Evolutionary conservation across 805 yeast genomes (phyloP).

Genomic region (Saturnispora sanitii): DNA sequence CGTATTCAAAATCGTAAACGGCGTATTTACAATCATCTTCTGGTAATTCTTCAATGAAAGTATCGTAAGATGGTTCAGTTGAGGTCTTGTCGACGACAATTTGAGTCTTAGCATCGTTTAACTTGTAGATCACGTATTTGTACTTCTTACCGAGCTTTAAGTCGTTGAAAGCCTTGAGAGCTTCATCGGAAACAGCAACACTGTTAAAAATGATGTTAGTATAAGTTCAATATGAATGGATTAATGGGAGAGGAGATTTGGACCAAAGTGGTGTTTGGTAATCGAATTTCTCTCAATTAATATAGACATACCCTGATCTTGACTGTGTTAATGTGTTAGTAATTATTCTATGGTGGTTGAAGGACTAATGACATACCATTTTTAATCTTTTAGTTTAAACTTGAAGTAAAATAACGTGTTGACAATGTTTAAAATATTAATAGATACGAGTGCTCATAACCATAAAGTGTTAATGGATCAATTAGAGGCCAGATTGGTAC

Average conservation of each 20-base stretch:
- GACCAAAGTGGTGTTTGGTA: too few species aligned
- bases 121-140: constrained; percentile 72
- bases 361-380: background rate
- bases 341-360: background rate
- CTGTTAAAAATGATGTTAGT: constrained; percentile 27
- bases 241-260: too few species aligned
- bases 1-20: constrained; percentile 93
- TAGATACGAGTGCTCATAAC: constrained; percentile 7
- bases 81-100: constrained; percentile 84
- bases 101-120: constrained; percentile 81
- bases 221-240: too few species aligned
- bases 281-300: too few species aligned
- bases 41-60: constrained; percentile 79
- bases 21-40: constrained; percentile 97
- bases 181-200: constrained; percentile 78
- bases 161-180: constrained; percentile 89
- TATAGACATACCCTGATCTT: constrained; percentile 27
- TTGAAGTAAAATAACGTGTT: too few species aligned
- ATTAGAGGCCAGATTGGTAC: background rate
- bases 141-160: constrained; percentile 86
- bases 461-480: background rate
- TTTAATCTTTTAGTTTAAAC: background rate
- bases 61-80: constrained; percentile 64
- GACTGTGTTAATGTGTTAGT: constrained; percentile 16
- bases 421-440: background rate